Evolutionary conservation across 192 early-diverging fungal genomes (phyloP).

Genomic region (Podila horticola): DNA sequence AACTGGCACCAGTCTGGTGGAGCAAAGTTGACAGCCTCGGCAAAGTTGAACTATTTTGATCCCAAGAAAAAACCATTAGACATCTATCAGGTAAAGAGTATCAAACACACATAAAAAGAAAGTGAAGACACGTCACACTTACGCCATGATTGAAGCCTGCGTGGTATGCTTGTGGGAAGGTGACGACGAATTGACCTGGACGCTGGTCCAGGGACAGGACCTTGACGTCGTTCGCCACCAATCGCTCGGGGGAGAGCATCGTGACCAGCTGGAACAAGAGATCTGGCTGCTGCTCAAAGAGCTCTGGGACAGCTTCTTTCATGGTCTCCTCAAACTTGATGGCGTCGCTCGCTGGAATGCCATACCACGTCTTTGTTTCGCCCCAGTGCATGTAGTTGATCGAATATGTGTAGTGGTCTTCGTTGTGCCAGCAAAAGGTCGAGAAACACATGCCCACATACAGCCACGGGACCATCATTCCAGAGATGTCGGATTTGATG

Average conservation of each 20-base stretch:
- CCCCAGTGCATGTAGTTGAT: slow-evolving; percentile 98
- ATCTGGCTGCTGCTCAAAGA: slow-evolving; percentile 92
- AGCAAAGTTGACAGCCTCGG: slow-evolving; percentile 98
- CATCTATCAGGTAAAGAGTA: slow-evolving; percentile 4
- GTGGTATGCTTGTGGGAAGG: slow-evolving; percentile 95
- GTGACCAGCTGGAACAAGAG: slow-evolving; percentile 95
- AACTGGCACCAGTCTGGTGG: slow-evolving; percentile 89
- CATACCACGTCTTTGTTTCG: slow-evolving; percentile 99
- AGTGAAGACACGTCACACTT: slow-evolving; percentile 17
- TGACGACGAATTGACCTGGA: slow-evolving; percentile 93
- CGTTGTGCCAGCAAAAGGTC: slow-evolving; percentile 98
- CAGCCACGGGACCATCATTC: slow-evolving; percentile 98
- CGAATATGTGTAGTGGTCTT: slow-evolving; percentile 97
- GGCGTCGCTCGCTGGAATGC: slow-evolving; percentile 85
- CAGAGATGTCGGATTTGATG: slow-evolving; percentile 93
- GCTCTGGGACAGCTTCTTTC: slow-evolving; percentile 80
- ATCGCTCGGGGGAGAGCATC: slow-evolving; percentile 82
- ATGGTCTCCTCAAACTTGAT: slow-evolving; percentile 87
- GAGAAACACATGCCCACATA: slow-evolving; percentile 97
- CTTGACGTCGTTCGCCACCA: slow-evolving; percentile 78
- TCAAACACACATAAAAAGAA: slow-evolving; percentile 9
- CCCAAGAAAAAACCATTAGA: not conserved
- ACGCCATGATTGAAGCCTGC: slow-evolving; percentile 97
- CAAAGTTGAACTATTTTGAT: slow-evolving; percentile 81
- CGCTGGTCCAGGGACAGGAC: slow-evolving; percentile 87